Conservation (phyloP, 257 asterid genomes). For the Nicotiana undulata region DNA sequence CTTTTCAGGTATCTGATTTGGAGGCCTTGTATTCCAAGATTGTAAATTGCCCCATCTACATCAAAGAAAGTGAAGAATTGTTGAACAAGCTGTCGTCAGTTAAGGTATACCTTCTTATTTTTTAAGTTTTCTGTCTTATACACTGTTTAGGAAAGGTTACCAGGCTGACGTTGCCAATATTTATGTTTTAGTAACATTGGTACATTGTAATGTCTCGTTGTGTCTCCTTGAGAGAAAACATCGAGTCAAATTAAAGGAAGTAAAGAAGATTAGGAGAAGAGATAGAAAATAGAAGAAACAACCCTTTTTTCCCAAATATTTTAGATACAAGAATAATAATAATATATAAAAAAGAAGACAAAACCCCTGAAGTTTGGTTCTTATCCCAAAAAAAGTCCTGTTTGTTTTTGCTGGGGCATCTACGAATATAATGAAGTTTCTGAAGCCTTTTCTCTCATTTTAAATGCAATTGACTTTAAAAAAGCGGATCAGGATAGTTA, state of each 20-base stretch:
- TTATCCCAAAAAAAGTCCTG: neutral
- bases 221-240: neutral
- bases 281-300: neutral
- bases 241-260: neutral
- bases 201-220: neutral
- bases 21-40: constrained; percentile 49
- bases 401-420: neutral
- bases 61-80: constrained; percentile 53
- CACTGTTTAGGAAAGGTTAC: neutral
- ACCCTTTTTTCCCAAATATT: neutral
- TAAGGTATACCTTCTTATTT: constrained; percentile 43
- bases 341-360: neutral
- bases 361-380: neutral
- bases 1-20: constrained; percentile 59
- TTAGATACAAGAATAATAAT: neutral
- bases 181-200: neutral
- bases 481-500: neutral
- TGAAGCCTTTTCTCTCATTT: neutral
- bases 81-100: constrained; percentile 54
- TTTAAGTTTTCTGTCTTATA: neutral
- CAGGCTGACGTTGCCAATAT: neutral
- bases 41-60: constrained; percentile 45
- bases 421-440: neutral
- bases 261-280: neutral
- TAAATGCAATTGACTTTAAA: neutral